Evolutionary conservation across 2,329 filamentous ascomycete species (phyloP).

Genomic region (Nothophoma quercina): DNA sequence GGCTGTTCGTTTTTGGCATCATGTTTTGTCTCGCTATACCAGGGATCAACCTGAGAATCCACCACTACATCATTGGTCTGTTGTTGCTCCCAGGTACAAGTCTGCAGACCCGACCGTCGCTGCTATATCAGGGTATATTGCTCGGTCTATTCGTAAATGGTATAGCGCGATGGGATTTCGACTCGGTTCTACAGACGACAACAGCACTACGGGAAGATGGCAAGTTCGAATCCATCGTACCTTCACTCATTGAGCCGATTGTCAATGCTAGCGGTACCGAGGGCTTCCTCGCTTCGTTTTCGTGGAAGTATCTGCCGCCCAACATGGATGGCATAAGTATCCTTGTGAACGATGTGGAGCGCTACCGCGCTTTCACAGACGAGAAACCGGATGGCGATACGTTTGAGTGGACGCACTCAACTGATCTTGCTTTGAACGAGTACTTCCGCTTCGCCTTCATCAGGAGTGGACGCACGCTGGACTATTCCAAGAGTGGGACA

Average conservation of each 20-base stretch:
- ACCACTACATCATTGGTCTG: slow-evolving; percentile 66
- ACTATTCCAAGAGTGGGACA: slow-evolving; percentile 42
- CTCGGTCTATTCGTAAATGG: slow-evolving; percentile 49
- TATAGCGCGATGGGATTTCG: slow-evolving; percentile 48
- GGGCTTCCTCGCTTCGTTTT: slow-evolving; percentile 67
- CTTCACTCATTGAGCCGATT: slow-evolving; percentile 38
- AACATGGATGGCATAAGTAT: slow-evolving; percentile 77
- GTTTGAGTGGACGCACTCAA: slow-evolving; percentile 53
- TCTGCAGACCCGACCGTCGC: slow-evolving; percentile 45
- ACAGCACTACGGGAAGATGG: slow-evolving; percentile 68
- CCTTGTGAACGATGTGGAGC: slow-evolving; percentile 84
- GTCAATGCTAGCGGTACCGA: slow-evolving; percentile 29
- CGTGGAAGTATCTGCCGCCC: slow-evolving; percentile 56
- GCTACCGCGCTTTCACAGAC: slow-evolving; percentile 49
- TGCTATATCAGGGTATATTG: slow-evolving; percentile 47
- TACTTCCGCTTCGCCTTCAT: slow-evolving; percentile 49
- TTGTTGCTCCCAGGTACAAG: slow-evolving; percentile 46
- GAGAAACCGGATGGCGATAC: slow-evolving; percentile 17
- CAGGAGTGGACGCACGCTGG: slow-evolving; percentile 34
- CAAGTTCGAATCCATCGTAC: slow-evolving; percentile 66
- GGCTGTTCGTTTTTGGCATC: slow-evolving; percentile 69
- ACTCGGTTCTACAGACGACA: slow-evolving; percentile 79
- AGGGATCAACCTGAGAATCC: slow-evolving; percentile 81
- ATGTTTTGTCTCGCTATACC: slow-evolving; percentile 75
- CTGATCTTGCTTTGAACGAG: slow-evolving; percentile 31